Base-by-base conservation (phyloP, 192 early-diverging fungal species). In the Fimicolochytrium jonesii region DNA sequence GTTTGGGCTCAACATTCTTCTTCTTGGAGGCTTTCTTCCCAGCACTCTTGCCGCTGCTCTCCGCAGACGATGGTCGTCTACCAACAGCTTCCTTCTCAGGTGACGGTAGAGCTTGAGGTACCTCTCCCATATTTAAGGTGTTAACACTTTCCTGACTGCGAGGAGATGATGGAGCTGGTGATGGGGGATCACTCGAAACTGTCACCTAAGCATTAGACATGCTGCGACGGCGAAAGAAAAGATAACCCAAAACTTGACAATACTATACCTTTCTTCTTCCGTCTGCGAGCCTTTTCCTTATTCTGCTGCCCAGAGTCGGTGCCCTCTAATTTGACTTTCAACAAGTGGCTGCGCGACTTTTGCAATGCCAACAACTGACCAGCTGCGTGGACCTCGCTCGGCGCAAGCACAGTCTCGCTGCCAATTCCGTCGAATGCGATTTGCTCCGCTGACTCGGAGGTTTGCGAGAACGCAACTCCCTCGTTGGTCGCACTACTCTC, bases 81-180 rank as follows among this genome's bases (percentile, higher is more conserved):
- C 33, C 33, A 13, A 34, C 4, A 9, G 32, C 29, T 23, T 55
- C 53, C 32, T 36, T 30, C 32, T 55, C 53, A 17, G 53, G 53
- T 18, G 53, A 55, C 10, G 53, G 53, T 11, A 55, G 35, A 28
- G 25, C 22, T 28, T 3, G 15, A 15, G 3, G n/a, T 15, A 23
- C 43, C 18, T 44, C 15, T 44, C 18, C 43, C 23, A 22, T 44
- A 23, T 44, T 44, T 15, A 44, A 44, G 4, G 43, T 23, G 4
- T 44, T 23, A 44, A 23, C 3, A 3, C 23, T 23, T 15, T 44
- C 43, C 4, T 22, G 4, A 23, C 43, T 44, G 13, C n/a, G n/a
- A 23, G 58, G 58, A 9, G 41, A 44, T 17, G 57, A 59, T 5
- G 57, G 57, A 22, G 60, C 60, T 48, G 60, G 60, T 37, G 60